These are phyloP conservation scores for Fusarium sp. DNA, from an alignment of 2,329 filamentous ascomycete species.

Conservation along the genomic window DNA sequence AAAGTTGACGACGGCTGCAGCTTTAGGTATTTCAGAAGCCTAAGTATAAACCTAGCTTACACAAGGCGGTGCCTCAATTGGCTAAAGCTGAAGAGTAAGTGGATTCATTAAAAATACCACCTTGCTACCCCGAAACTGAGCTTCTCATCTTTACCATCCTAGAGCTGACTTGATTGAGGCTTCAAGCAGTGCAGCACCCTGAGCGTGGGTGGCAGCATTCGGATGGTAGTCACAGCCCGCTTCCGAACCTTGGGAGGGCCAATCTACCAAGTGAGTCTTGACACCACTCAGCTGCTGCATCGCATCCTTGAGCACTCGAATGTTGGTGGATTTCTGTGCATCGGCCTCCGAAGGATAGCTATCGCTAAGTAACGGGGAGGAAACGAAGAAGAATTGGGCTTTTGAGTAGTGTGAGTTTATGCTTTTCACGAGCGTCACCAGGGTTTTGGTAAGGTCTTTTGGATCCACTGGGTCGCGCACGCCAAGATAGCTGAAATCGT, in stretches of 20 bases:
- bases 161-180: constrained; percentile 45
- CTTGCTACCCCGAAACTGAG: too few relatives aligned
- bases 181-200: constrained; percentile 51
- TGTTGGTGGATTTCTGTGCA: constrained; percentile 57
- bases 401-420: constrained; percentile 56
- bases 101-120: too few relatives aligned
- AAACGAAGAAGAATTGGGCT: constrained; percentile 59
- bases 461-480: constrained; percentile 51
- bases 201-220: constrained; percentile 56
- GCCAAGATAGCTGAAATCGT: constrained; percentile 59
- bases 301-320: constrained; percentile 53
- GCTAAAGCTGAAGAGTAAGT: too few relatives aligned
- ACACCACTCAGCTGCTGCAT: constrained; percentile 51
- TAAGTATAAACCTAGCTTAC: too few relatives aligned
- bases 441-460: constrained; percentile 47
- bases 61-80: too few relatives aligned
- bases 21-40: too few relatives aligned
- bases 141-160: constrained; percentile 15
- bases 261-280: constrained; percentile 58
- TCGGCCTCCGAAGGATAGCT: constrained; percentile 55
- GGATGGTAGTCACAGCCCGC: constrained; percentile 62
- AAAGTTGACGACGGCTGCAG: too few relatives aligned
- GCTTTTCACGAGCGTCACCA: constrained; percentile 39
- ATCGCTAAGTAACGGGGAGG: constrained; percentile 59
- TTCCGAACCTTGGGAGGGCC: constrained; percentile 58